phyloP scores from a whole-genome alignment of 352 stramenopile genomes.

The Globisporangium uncinulatum region DNA sequence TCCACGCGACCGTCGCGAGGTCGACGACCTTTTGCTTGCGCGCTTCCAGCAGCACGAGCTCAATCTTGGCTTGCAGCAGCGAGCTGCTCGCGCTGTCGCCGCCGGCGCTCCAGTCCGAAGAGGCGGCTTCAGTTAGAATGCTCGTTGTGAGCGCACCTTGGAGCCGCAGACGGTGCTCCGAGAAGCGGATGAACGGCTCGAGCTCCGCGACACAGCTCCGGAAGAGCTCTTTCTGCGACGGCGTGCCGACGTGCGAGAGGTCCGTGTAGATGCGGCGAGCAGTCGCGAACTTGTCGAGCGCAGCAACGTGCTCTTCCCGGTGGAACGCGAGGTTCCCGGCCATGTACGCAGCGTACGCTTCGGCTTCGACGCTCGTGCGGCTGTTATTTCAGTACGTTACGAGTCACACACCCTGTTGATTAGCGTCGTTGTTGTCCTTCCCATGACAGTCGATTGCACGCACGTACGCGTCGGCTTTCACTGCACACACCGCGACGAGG shows the following conservation, averaged over 20 bases:
- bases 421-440: background rate
- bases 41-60: slow-evolving; percentile 74
- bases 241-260: slow-evolving; percentile 71
- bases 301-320: slow-evolving; percentile 77
- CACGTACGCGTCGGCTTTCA: slow-evolving; percentile 69
- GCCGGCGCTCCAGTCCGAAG: slow-evolving; percentile 48
- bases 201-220: slow-evolving; percentile 61
- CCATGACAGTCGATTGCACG: too few relatives aligned
- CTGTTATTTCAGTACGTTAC: slow-evolving; percentile 10
- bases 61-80: slow-evolving; percentile 81
- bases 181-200: slow-evolving; percentile 83
- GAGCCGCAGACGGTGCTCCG: slow-evolving; percentile 67
- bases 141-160: slow-evolving; percentile 40
- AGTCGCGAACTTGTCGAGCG: slow-evolving; percentile 76
- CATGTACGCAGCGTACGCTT: slow-evolving; percentile 88
- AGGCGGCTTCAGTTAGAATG: slow-evolving; percentile 22
- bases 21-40: slow-evolving; percentile 83
- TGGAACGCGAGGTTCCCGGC: slow-evolving; percentile 84
- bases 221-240: slow-evolving; percentile 80
- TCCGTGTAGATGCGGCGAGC: slow-evolving; percentile 83
- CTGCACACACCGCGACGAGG: slow-evolving; percentile 69
- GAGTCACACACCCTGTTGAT: background rate
- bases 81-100: slow-evolving; percentile 68
- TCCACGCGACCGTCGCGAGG: slow-evolving; percentile 76
- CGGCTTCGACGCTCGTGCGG: slow-evolving; percentile 83